Percentiles rank a stretch among this genome's conserved stretches.
Conservation (phyloP, 2,329 filamentous ascomycete species). For the Talaromyces verruculosus region DNA sequence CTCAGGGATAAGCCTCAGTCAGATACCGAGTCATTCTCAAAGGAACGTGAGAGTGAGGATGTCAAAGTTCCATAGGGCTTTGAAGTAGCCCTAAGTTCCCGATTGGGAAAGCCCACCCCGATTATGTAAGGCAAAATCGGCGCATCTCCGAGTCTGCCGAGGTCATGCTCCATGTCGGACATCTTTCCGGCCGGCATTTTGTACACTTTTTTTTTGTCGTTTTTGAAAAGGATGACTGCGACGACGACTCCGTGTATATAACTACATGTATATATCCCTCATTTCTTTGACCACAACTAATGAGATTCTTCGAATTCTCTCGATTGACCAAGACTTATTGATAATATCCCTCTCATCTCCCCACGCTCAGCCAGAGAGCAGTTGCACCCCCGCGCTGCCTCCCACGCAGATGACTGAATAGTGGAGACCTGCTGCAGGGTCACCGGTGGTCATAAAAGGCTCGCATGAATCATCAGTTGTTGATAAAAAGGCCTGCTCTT, state of each 20-base stretch:
- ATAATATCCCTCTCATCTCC: background rate
- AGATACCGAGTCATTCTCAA: background rate
- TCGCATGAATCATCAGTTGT: background rate
- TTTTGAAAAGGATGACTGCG: background rate
- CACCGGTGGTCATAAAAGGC: constrained; percentile 5
- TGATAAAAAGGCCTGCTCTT: background rate
- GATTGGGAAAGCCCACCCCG: background rate
- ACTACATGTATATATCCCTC: background rate
- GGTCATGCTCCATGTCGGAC: constrained; percentile 14
- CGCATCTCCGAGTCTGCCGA: constrained; percentile 20
- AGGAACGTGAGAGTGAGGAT: background rate
- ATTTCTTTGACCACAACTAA: background rate
- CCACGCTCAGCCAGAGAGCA: background rate
- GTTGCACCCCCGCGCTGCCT: background rate
- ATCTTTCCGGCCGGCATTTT: constrained; percentile 16
- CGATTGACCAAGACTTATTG: background rate
- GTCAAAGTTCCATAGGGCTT: background rate
- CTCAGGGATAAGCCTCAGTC: background rate
- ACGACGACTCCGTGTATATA: background rate
- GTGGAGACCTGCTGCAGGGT: background rate
- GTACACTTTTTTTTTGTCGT: background rate
- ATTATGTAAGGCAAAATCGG: constrained; percentile 15
- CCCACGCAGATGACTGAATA: constrained; percentile 8
- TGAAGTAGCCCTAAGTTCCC: constrained; percentile 3
- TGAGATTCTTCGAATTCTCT: no score